These are phyloP conservation scores for Citeromyces matritensis DNA, from an alignment of 805 yeast genomes.

Conservation along the genomic window DNA sequence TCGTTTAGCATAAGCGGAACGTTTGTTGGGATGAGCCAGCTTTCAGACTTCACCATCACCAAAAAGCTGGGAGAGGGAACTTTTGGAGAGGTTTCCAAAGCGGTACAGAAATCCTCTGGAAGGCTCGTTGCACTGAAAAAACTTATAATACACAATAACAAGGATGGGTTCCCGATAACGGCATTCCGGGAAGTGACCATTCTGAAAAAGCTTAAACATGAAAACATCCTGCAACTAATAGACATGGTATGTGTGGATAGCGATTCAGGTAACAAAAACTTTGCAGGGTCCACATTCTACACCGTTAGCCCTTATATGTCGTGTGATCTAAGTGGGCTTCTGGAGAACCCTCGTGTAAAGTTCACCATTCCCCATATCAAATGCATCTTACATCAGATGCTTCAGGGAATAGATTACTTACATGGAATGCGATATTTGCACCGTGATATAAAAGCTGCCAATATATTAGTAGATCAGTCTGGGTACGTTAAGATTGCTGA, in stretches of 20 bases:
- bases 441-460: slow-evolving; percentile 95
- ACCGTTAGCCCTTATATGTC: slow-evolving; percentile 91
- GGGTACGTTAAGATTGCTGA: slow-evolving; percentile 88
- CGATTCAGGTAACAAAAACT: slow-evolving; percentile 9
- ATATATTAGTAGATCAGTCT: slow-evolving; percentile 59
- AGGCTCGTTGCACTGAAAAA: slow-evolving; percentile 77
- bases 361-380: slow-evolving; percentile 61
- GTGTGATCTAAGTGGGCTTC: slow-evolving; percentile 78
- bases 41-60: slow-evolving; percentile 15
- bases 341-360: slow-evolving; percentile 60
- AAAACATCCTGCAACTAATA: slow-evolving; percentile 58
- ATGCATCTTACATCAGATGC: slow-evolving; percentile 64
- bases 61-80: slow-evolving; percentile 70
- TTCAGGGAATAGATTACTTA: slow-evolving; percentile 69
- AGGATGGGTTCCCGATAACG: slow-evolving; percentile 83
- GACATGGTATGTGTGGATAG: slow-evolving; percentile 58
- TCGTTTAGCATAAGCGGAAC: background rate
- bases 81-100: slow-evolving; percentile 63
- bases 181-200: slow-evolving; percentile 87
- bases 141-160: slow-evolving; percentile 61
- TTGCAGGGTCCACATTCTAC: slow-evolving; percentile 31
- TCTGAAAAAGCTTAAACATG: slow-evolving; percentile 52
- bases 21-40: slow-evolving; percentile 12
- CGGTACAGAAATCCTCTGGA: slow-evolving; percentile 35
- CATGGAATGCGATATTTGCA: slow-evolving; percentile 55